Evolutionary conservation across 129 eudicot genomes (phyloP), one percentile per base, ranked within the genome.

Genomic region (Kitagawia praeruptora): DNA sequence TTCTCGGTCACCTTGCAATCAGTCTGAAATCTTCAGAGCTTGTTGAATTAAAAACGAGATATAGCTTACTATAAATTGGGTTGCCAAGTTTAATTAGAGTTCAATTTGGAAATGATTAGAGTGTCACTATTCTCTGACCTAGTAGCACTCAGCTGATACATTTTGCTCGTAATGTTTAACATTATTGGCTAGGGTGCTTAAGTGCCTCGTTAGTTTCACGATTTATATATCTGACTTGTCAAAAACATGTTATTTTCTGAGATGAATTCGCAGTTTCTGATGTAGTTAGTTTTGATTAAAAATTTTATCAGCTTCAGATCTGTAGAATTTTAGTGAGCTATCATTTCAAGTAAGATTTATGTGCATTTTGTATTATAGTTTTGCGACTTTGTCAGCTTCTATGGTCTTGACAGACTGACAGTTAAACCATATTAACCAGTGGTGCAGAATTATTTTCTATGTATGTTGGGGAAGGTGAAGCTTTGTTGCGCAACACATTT

Each of bases 401-500:
- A n/a, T 77, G 39, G 56, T 44, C 37, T 64, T 85, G 76, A 78
- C n/a, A n/a, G n/a, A n/a, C n/a, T n/a, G n/a, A n/a, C 53, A 79
- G 77, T 76, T 42, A 78, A 40, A 37, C 23, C 49, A 75, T 51
- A 25, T 73, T 56, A 58, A 75, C 75, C 89, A 95, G 98, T 78
- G 92, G 97, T 87, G 97, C 98, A 85, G 96, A 95, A 56, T 87
- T 95, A 70, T 92, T 83, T 78, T 90, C 96, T 42, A 95, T 88
- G 98, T 95, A 95, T 82, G 97, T 92, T 84, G 98, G 98, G 77
- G 98, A 95, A 72, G 98, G 98, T 73, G 98, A 95, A 82, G 94
- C 97, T 79, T 85, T 95, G 80, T 81, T 95, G 80, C 91, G 98
- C 46, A 89, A 92, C 78, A 90, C 94, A 18, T 95, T 95, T 79